Base-by-base conservation (phyloP, 2,329 filamentous ascomycete genomes). In the Aspergillus japonicus region DNA sequence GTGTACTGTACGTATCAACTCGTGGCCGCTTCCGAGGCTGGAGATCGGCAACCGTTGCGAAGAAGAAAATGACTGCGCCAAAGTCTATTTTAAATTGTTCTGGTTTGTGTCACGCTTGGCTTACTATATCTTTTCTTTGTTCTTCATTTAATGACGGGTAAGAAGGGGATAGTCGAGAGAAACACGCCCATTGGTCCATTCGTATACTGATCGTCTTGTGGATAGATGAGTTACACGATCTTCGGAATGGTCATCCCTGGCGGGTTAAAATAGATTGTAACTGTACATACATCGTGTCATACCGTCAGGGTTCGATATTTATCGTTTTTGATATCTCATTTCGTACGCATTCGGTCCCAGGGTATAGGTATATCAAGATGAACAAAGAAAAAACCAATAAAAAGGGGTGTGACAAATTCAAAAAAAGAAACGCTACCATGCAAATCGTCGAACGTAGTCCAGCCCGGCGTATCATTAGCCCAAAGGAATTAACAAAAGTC, bases 261-360 rank as follows among this genome's bases (percentile, higher is more conserved):
- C 14, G 14, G 16, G 16, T 19, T 19, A 42, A 42, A 42, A 19
- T 42, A 44, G 39, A n/a, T 35, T 44, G 39, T 19, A 44, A 35
- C 33, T 35, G 39, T 35, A 35, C 12, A 16, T 35, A 16, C 33
- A 12, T 23, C 23, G 2, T 23, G 23, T 19, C n/a, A 44, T 12
- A 10, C 23, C 29, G 12, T 5, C n/a, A 31, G 12, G n/a, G 11
- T 5, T 29, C 29, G 42, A 33, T 47, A 16, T 35, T 35, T 35
- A 16, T 16, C 16, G 16, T 44, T 16, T 19, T 6, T 19, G n/a
- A 48, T n/a, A 48, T 55, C 24, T 55, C 53, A 55, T 55, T 44
- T 55, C 53, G 26, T 31, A 55, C 47, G 42, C 53, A 33, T 47
- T 55, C 44, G 26, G 53, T 33, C 53, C 48, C 53, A 55, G 53